These are phyloP conservation scores for Ilyonectria destructans DNA, from an alignment of 2,329 filamentous ascomycete genomes.

Conservation along the genomic window DNA sequence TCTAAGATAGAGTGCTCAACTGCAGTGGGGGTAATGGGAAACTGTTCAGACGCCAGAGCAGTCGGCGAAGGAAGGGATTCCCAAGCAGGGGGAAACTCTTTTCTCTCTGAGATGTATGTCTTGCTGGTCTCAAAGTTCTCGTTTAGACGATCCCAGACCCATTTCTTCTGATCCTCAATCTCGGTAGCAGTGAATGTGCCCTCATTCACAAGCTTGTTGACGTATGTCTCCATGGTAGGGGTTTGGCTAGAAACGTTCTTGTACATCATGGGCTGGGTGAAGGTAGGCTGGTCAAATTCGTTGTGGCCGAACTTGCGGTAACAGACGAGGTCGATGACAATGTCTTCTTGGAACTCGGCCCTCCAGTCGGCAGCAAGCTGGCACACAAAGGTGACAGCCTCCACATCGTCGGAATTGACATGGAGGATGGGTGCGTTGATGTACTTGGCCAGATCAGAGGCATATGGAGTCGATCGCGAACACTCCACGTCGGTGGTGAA, in stretches of 20 bases:
- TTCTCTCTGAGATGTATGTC: constrained; percentile 93
- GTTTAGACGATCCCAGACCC: constrained; percentile 98
- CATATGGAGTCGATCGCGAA: constrained; percentile 96
- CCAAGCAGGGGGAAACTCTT: constrained; percentile 98
- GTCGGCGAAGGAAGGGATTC: constrained; percentile 99
- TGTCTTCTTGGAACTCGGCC: constrained; percentile 96
- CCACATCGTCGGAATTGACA: constrained; percentile 97
- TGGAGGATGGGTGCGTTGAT: constrained; percentile 99
- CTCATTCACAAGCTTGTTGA: constrained; percentile 89
- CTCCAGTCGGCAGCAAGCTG: constrained; percentile 98
- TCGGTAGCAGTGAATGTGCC: constrained; percentile 97
- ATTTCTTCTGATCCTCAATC: constrained; percentile 98
- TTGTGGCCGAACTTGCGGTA: constrained; percentile 99
- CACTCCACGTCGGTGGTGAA: constrained; percentile 98
- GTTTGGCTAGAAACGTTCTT: constrained; percentile 91
- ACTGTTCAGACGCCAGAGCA: constrained; percentile 93
- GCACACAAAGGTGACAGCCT: constrained; percentile 97
- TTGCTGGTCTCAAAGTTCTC: constrained; percentile 97
- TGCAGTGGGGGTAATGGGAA: constrained; percentile 89
- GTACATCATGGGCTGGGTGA: constrained; percentile 99
- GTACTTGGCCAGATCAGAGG: constrained; percentile 97
- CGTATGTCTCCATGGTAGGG: constrained; percentile 89
- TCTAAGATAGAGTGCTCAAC: constrained; percentile 81
- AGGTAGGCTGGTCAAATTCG: constrained; percentile 98
- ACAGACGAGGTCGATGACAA: constrained; percentile 97